Base-by-base conservation (phyloP, 805 yeast species). In the Metschnikowia chrysomelidarum region DNA sequence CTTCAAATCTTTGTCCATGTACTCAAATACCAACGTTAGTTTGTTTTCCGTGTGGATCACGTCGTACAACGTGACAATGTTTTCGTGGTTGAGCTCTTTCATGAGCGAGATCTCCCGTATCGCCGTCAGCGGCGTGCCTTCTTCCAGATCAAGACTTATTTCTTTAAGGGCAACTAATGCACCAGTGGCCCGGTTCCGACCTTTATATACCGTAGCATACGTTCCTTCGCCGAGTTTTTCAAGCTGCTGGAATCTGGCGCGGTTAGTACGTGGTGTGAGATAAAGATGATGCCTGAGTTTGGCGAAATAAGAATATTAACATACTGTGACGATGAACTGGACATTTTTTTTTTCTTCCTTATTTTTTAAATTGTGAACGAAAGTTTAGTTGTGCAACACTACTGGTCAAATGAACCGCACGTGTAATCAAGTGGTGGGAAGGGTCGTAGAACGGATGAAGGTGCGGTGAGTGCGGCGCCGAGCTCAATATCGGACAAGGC, bases 51-150 rank as follows among this genome's bases (percentile, higher is more conserved):
- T 87, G 61, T 91, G 98, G 43, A 93, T 89, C 27, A 91, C 97
- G 59, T 91, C 98, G 64, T 88, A 88, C 32, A 91, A 66, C 10
- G 96, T 80, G 28, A 91, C 94, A 45, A 91, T 87, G 60, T 91
- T 91, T 47, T 85, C 95, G 58, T 89, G 95, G 57, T 86, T 87
- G 41, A 91, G 71, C 62, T 91, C 98, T 62, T 91, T 91, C 87
- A 91, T 83, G 40, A 91, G 69, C 4, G 98, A 91, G 44, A 91
- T 91, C 62, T 91, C 98, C 46, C 98, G 75, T 52, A 91, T 91
- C 2, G 98, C 98, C 1, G 98, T 93, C 4, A 96, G 87, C 6
- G 98, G 98, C 1, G 98, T 94, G 24, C 98, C 98, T 64, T 93
- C 97, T 56, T 93, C 98, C 33, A 94, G 82, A 56, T 93, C 98